Evolutionary conservation across 2,329 filamentous ascomycete species (phyloP).

Genomic region (Stachybotrys chartarum): DNA sequence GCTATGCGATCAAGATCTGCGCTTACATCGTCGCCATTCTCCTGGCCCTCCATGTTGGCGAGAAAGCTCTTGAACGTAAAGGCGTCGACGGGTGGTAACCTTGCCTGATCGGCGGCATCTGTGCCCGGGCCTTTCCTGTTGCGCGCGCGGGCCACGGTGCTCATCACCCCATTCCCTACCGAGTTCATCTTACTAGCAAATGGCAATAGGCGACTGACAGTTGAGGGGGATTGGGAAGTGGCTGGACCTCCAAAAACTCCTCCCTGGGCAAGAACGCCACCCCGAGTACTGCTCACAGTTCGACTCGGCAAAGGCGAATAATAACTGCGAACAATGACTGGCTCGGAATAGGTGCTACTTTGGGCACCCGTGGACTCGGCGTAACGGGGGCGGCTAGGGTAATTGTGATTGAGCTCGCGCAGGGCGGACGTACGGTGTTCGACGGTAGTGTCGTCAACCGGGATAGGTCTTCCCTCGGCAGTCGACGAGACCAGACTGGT

Average conservation of each 20-base stretch:
- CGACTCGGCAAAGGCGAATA: conserved; percentile 36
- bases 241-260: conserved; percentile 15
- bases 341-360: conserved; percentile 54
- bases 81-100: conserved; percentile 54
- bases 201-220: conserved; percentile 21
- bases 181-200: conserved; percentile 23
- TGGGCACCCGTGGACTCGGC: conserved; percentile 48
- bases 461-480: conserved; percentile 49
- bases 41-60: conserved; percentile 42
- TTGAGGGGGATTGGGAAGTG: conserved; percentile 18
- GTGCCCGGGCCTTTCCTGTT: conserved; percentile 24
- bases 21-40: conserved; percentile 38
- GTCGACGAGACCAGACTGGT: conserved; percentile 46
- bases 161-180: conserved; percentile 31
- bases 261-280: conserved; percentile 20
- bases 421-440: conserved; percentile 53
- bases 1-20: conserved; percentile 58
- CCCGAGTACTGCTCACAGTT: conserved; percentile 19
- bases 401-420: conserved; percentile 51
- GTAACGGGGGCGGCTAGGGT: conserved; percentile 49
- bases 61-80: conserved; percentile 61
- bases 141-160: conserved; percentile 35
- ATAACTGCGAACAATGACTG: conserved; percentile 60
- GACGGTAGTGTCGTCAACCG: conserved; percentile 48
- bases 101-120: conserved; percentile 27